Percentiles rank a stretch among this genome's conserved stretches.
Conservation (phyloP, 2,329 filamentous ascomycete species). For the Fusarium continuum region DNA sequence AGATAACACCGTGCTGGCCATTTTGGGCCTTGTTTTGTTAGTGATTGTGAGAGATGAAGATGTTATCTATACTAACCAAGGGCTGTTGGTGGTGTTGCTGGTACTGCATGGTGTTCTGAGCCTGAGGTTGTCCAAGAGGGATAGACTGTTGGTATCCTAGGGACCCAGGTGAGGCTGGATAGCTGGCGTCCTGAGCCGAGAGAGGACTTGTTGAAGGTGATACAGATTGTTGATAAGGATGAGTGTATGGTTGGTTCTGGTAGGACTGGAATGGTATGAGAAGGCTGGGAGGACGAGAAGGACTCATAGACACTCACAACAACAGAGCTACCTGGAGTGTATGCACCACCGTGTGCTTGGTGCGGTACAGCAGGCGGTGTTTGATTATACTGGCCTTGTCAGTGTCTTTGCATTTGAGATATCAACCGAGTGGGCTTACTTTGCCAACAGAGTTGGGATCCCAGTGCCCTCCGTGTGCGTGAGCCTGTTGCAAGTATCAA, state of each 20-base stretch:
- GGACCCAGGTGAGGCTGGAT: slow-evolving; percentile 15
- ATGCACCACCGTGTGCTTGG: slow-evolving; percentile 39
- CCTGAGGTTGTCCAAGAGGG: slow-evolving; percentile 13
- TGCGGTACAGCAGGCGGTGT: slow-evolving; percentile 17
- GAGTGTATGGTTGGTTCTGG: slow-evolving; percentile 31
- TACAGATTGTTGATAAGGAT: slow-evolving; percentile 33
- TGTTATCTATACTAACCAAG: slow-evolving; percentile 14
- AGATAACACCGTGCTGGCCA: slow-evolving; percentile 32
- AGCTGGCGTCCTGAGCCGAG: slow-evolving; percentile 23
- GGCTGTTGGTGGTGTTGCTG: slow-evolving; percentile 33
- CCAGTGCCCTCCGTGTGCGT: slow-evolving; percentile 38
- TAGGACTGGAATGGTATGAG: slow-evolving; percentile 34
- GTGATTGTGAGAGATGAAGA: background rate
- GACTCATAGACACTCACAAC: slow-evolving; percentile 17
- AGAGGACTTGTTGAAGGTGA: slow-evolving; percentile 36
- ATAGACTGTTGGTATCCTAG: slow-evolving; percentile 17
- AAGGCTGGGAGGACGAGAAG: background rate
- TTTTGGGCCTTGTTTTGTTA: slow-evolving; percentile 27
- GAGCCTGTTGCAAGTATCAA: slow-evolving; percentile 24
- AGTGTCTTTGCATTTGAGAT: background rate
- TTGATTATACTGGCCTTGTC: slow-evolving; percentile 27
- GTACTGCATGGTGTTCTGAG: slow-evolving; percentile 36
- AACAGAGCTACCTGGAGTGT: slow-evolving; percentile 40
- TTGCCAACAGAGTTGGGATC: slow-evolving; percentile 35
- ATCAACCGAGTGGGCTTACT: slow-evolving; percentile 2